Evolutionary conservation across 1,139 yeast genomes (phyloP), one percentile per base, ranked within the genome.

Genomic region (Barnettozyma hawaiiensis): DNA sequence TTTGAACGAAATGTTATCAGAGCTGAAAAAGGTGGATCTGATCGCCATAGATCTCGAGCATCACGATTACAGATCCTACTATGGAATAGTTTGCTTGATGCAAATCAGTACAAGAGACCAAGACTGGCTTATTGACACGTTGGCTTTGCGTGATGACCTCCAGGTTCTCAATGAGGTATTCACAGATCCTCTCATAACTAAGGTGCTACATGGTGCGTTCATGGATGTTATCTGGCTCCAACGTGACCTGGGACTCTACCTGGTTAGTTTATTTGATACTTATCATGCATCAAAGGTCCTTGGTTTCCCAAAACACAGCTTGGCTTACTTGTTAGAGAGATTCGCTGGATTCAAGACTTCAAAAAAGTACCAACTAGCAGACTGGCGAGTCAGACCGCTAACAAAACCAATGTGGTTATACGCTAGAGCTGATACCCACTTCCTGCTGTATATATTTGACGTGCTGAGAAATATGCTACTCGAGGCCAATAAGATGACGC

Each of bases 191-290:
- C 56, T 65, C 5, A 80, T 90, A 28, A 69, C 87, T 29, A 94
- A 94, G 59, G 95, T 94, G 1, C 78, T 94, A 53, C 99, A 94
- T 60, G 98, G 99, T 50, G 96, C 98, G 0, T 82, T 80, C 51
- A 89, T 89, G 96, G 99, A 94, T 68, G 85, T 92, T 9, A 82
- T 87, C 39, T 94, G 99, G 99, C 70, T 94, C 34, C 99, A 94
- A 65, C 73, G 98, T 52, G 98, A 94, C 59, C 72, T 94, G 50
- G 99, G 99, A 0, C 66, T 94, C 12, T 94, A 94, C 55, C 68
- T 94, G 19, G 98, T 92, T 7, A 78, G 94, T 31, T 65, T 94
- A 22, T 92, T 94, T 61, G 99, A 94, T 61, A 94, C 98, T 0
- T 90, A 75, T 61, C 92, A 84, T 64, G 98, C 98, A 0, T 78